These are phyloP conservation scores for Talaromyces sp. DNA, from an alignment of 2,329 filamentous ascomycete species.

Conservation along the genomic window DNA sequence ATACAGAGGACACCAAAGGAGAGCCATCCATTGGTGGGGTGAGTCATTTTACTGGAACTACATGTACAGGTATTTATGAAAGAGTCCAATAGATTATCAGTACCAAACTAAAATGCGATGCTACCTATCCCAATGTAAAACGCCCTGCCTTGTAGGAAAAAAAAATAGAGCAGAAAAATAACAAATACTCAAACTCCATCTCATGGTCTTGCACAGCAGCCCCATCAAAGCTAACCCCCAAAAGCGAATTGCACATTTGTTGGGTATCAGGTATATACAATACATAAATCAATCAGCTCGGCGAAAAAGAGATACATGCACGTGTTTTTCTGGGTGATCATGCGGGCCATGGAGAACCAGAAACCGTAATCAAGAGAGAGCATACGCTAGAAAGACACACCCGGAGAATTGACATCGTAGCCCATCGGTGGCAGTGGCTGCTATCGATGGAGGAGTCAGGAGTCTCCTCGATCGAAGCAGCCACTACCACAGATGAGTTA, in stretches of 20 bases:
- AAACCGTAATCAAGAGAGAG: background rate
- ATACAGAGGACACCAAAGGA: too few relatives aligned
- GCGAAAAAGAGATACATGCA: too few relatives aligned
- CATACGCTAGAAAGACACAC: background rate
- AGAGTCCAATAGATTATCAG: background rate
- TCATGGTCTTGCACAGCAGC: background rate
- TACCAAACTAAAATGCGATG: background rate
- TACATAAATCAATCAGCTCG: background rate
- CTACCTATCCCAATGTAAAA: background rate
- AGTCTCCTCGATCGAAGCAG: background rate
- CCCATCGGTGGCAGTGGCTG: constrained; percentile 1
- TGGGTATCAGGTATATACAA: background rate
- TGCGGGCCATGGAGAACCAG: background rate
- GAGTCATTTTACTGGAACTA: too few relatives aligned
- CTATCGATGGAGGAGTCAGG: background rate
- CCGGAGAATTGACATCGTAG: background rate
- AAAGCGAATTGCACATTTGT: background rate
- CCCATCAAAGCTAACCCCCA: background rate
- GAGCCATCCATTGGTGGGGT: too few relatives aligned
- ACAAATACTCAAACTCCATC: background rate
- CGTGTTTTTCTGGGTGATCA: background rate
- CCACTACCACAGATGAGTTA: constrained; percentile 4
- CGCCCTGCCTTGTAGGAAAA: background rate
- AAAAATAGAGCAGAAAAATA: too few relatives aligned
- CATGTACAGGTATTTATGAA: background rate